phyloP scores from a whole-genome alignment of 495 filamentous ascomycete genomes.

The Penicillium antarcticum region DNA sequence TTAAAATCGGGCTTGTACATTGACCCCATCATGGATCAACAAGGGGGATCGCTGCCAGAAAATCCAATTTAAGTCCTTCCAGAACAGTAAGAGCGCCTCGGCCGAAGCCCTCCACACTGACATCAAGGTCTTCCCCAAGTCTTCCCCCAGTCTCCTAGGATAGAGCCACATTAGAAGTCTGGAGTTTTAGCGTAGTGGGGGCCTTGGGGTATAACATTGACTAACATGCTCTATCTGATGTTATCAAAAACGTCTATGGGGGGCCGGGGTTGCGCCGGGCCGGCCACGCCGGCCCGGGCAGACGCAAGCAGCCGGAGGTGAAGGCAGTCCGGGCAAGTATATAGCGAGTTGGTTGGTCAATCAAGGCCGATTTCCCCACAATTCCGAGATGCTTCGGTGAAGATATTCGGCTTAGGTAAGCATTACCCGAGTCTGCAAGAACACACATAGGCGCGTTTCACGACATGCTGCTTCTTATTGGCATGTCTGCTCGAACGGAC shows the following conservation, averaged over 20 bases:
- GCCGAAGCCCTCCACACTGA: too few species aligned
- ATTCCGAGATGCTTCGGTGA: neutral
- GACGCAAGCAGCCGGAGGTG: neutral
- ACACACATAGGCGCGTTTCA: neutral
- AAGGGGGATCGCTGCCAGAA: too few species aligned
- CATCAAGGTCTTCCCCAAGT: too few species aligned
- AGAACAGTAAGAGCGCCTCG: too few species aligned
- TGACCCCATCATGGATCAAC: too few species aligned
- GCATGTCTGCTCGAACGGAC: neutral
- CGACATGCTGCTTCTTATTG: neutral
- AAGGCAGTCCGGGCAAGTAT: too few species aligned
- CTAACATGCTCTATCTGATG: neutral
- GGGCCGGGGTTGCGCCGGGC: neutral
- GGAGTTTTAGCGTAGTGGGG: neutral
- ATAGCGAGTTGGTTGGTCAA: neutral
- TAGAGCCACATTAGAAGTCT: too few species aligned
- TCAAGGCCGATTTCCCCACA: neutral
- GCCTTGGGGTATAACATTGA: neutral
- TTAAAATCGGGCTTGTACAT: too few species aligned
- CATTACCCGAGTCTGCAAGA: neutral
- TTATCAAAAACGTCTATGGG: neutral
- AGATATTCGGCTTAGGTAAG: slow-evolving; percentile 1
- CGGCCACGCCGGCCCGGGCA: slow-evolving; percentile 6
- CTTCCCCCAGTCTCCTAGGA: too few species aligned
- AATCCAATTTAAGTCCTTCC: too few species aligned